Conservation (phyloP, 2,329 filamentous ascomycete species). For the Epichloe typhina region DNA sequence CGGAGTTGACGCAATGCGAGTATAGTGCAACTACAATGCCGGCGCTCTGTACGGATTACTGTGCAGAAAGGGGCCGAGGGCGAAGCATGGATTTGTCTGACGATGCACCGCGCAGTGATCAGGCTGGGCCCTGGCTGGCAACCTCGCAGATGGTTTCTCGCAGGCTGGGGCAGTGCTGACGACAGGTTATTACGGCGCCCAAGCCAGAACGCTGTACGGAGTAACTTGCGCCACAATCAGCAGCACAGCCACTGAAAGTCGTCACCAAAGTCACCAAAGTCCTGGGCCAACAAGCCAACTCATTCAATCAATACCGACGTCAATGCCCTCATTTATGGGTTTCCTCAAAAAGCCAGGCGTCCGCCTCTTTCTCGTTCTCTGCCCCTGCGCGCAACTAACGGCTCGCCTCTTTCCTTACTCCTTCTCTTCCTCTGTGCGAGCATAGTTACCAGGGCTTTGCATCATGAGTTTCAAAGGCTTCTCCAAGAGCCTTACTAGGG, state of each 20-base stretch:
- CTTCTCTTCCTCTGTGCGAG: not conserved
- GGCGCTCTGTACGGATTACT: not conserved
- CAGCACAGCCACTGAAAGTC: conserved; percentile 9
- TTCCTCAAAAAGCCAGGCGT: conserved; percentile 2
- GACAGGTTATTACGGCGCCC: not conserved
- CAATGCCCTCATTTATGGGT: conserved; percentile 4
- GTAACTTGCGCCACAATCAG: conserved; percentile 5
- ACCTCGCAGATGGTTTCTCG: not conserved
- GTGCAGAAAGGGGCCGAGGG: too few relatives aligned
- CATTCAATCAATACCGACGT: not conserved
- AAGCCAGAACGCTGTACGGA: too few relatives aligned
- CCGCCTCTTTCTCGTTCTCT: not conserved
- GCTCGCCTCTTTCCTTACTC: not conserved
- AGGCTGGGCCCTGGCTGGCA: too few relatives aligned
- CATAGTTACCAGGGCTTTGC: conserved; percentile 3
- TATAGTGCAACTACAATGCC: not conserved
- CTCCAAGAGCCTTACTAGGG: conserved; percentile 76
- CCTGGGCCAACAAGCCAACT: not conserved
- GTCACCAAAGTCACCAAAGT: not conserved
- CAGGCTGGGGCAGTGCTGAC: not conserved
- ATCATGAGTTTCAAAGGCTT: conserved; percentile 96
- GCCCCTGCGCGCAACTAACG: conserved; percentile 1
- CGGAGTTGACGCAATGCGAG: not conserved
- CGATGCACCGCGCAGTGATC: too few relatives aligned
- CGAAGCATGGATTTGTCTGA: too few relatives aligned